These are phyloP conservation scores for Huntiella decipiens DNA, from an alignment of 2,329 filamentous ascomycete species.

Conservation along the genomic window DNA sequence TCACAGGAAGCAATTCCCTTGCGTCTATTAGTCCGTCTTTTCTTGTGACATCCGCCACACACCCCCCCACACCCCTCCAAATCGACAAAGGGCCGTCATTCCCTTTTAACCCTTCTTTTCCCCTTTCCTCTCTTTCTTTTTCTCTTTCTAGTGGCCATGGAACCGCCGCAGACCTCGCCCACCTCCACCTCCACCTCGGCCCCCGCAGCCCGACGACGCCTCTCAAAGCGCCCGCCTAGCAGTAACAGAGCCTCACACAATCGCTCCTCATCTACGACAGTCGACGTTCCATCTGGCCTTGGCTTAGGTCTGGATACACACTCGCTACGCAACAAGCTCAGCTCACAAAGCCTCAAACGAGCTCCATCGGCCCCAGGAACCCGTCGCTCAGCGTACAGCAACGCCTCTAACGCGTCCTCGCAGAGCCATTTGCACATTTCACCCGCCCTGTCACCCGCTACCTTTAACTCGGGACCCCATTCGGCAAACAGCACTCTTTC, in stretches of 20 bases:
- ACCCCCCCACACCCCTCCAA: too few species aligned
- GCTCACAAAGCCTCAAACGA: conserved; percentile 42
- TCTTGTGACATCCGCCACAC: not conserved
- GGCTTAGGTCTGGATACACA: conserved; percentile 34
- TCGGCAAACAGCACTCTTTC: conserved; percentile 13
- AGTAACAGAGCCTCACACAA: conserved; percentile 10
- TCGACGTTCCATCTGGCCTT: conserved; percentile 28
- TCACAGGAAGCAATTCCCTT: not conserved
- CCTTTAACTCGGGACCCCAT: conserved; percentile 15
- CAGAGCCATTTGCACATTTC: conserved; percentile 7
- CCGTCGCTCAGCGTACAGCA: conserved; percentile 10
- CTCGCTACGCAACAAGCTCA: conserved; percentile 42
- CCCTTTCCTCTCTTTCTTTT: conserved; percentile 1
- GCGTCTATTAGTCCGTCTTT: not conserved
- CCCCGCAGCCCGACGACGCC: conserved; percentile 36
- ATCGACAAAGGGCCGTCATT: not conserved
- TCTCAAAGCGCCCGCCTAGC: conserved; percentile 41
- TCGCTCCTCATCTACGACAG: conserved; percentile 10
- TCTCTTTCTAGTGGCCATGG: conserved; percentile 7
- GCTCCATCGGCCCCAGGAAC: conserved; percentile 36
- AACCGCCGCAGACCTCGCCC: conserved; percentile 12
- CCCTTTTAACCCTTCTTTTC: conserved; percentile 1
- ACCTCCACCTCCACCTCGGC: conserved; percentile 16
- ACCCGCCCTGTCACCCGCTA: conserved; percentile 13
- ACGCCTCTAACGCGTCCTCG: conserved; percentile 22